Percentiles rank a stretch among this genome's conserved stretches.
phyloP scores from a whole-genome alignment of 164 flowering plant genomes.

The Piper longum region DNA sequence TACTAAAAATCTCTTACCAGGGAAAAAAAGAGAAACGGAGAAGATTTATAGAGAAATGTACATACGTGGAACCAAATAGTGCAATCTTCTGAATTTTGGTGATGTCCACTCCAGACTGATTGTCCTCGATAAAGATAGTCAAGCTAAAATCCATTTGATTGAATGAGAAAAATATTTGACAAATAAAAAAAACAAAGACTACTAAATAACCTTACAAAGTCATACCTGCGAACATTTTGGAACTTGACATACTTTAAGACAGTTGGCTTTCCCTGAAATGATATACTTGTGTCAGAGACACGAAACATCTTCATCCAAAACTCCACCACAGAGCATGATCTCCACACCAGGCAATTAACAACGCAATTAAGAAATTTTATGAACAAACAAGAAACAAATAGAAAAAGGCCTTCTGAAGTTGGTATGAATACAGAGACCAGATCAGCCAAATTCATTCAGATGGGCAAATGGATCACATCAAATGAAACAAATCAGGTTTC shows the following conservation, averaged over 20 bases:
- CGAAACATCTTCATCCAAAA: too few species aligned
- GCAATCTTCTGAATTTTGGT: slow-evolving; percentile 82
- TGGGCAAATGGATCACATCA: too few species aligned
- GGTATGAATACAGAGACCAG: too few species aligned
- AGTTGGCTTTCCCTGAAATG: slow-evolving; percentile 63
- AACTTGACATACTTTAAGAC: slow-evolving; percentile 80
- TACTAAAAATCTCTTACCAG: too few species aligned
- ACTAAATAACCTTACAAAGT: not conserved
- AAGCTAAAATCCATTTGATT: slow-evolving; percentile 36
- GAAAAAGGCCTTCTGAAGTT: not conserved
- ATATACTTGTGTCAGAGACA: not conserved
- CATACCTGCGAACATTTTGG: slow-evolving; percentile 94
- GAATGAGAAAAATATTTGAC: not conserved
- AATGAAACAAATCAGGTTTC: too few species aligned
- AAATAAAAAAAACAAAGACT: not conserved
- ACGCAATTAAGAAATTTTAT: not conserved
- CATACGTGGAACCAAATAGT: slow-evolving; percentile 24
- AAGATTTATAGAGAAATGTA: not conserved
- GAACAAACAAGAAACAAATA: not conserved
- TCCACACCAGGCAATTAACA: not conserved
- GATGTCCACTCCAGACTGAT: slow-evolving; percentile 63
- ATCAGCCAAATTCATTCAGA: too few species aligned
- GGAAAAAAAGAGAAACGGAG: not conserved
- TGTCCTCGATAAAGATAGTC: slow-evolving; percentile 92
- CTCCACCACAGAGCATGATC: not conserved